Evolutionary conservation across 176 grass and related monocot species (phyloP).

Genomic region (Carex myosuroides): DNA sequence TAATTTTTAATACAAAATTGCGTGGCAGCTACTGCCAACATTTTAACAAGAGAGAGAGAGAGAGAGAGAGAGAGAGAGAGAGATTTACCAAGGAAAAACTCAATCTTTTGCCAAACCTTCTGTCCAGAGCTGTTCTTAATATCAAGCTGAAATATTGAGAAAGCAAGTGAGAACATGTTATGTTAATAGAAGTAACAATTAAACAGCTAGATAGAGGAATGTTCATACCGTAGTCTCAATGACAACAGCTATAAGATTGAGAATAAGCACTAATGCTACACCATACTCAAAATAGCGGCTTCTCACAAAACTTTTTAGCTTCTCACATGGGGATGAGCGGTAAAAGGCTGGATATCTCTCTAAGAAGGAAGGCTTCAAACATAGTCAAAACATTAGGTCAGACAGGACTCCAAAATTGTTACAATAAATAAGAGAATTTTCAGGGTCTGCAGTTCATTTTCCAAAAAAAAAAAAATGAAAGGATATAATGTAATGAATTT

Average conservation of each 20-base stretch:
- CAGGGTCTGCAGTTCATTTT: background rate
- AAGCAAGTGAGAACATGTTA: background rate
- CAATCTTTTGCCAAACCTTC: constrained; percentile 83
- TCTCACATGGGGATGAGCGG: constrained; percentile 51
- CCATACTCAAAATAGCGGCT: constrained; percentile 67
- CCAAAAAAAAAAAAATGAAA: background rate
- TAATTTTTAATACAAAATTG: too few relatives aligned
- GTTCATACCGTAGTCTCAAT: constrained; percentile 90
- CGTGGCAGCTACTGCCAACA: too few relatives aligned
- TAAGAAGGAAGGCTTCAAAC: constrained; percentile 80
- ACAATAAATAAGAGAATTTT: background rate
- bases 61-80: too few relatives aligned
- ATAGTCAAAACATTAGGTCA: constrained; percentile 33
- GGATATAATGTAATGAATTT: background rate
- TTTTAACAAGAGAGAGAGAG: background rate
- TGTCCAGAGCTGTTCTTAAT: constrained; percentile 91
- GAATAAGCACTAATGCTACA: constrained; percentile 57
- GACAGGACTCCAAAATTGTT: constrained; percentile 11
- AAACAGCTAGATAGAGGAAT: background rate
- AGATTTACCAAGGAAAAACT: constrained; percentile 87
- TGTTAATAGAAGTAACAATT: background rate
- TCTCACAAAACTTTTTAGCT: constrained; percentile 67
- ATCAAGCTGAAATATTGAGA: constrained; percentile 65
- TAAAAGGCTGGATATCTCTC: constrained; percentile 84
- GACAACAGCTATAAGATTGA: constrained; percentile 85